Conservation (phyloP, 1,284 basidiomycete genomes). For the Leucoagaricus sp. region DNA sequence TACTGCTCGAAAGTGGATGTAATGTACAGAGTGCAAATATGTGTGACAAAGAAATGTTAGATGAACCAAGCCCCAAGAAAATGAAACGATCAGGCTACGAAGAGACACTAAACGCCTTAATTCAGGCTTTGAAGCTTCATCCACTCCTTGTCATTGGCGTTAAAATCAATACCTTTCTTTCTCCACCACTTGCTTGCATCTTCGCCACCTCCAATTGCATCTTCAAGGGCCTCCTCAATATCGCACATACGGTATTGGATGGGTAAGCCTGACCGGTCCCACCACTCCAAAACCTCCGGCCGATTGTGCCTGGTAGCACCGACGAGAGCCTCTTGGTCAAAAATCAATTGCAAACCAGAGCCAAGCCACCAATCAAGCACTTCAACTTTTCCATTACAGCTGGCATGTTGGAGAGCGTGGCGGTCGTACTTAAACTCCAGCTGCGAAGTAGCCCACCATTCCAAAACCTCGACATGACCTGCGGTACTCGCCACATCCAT, state of each 20-base stretch:
- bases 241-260: slow-evolving; percentile 85
- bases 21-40: neutral
- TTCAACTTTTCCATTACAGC: slow-evolving; percentile 76
- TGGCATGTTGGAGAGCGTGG: slow-evolving; percentile 73
- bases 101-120: slow-evolving; percentile 28
- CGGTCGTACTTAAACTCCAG: slow-evolving; percentile 77
- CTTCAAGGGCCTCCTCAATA: slow-evolving; percentile 83
- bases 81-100: neutral
- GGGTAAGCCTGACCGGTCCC: slow-evolving; percentile 73
- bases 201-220: slow-evolving; percentile 75
- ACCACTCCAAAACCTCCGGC: slow-evolving; percentile 84
- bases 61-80: neutral
- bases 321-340: slow-evolving; percentile 75
- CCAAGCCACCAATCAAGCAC: slow-evolving; percentile 83
- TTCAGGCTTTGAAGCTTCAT: slow-evolving; percentile 77
- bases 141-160: slow-evolving; percentile 80
- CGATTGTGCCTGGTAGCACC: slow-evolving; percentile 79
- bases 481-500: slow-evolving; percentile 79
- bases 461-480: slow-evolving; percentile 68
- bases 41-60: neutral
- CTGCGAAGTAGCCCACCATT: slow-evolving; percentile 81
- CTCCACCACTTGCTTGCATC: slow-evolving; percentile 77
- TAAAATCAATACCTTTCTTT: slow-evolving; percentile 75
- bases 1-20: neutral
- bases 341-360: slow-evolving; percentile 72